Evolutionary conservation across 139 green algal species (phyloP), one percentile per base, ranked within the genome.

Genomic region (Coccomyxa sp.): DNA sequence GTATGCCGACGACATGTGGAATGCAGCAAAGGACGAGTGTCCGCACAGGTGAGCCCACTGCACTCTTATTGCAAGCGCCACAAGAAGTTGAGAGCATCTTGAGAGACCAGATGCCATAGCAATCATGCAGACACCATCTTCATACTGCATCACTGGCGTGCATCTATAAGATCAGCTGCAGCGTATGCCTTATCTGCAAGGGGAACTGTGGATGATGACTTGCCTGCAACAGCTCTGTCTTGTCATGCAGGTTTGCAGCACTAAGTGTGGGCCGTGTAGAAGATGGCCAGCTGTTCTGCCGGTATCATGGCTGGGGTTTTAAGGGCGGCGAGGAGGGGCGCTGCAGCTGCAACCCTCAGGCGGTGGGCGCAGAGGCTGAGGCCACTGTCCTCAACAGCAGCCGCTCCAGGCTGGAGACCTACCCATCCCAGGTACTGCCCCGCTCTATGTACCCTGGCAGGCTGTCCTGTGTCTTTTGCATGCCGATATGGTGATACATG

Each of bases 301-400:
- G 64, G 31, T 72, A 72, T 27, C 64, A 72, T 5, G 64, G 64
- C 27, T 72, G 64, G 64, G 64, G n/a, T 22, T 72, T 72, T 36
- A 10, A 72, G 64, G 64, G 29, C 22, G 50, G 50, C 50, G 18
- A 64, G 34, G 64, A 72, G 27, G 64, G 64, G 24, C 27, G n/a
- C 27, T 72, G 64, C 4, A 33, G 31, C 6, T 38, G n/a, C 64
- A 72, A 38, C 18, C 64, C 64, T 27, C n/a, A 34, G n/a, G 64
- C 64, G 27, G 27, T 22, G 2, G 29, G 29, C n/a, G 24, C 29
- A 4, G 29, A 36, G n/a, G 64, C 29, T 22, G 64, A 34, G 29
- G 10, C 31, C 24, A 72, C 29, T 27, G 14, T 27, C 27, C 18
- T 36, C 24, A 22, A 72, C 1, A 72, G 64, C 64, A 72, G 64